Conservation (phyloP, 441 rosid genomes). For the Gossypium laxum region DNA sequence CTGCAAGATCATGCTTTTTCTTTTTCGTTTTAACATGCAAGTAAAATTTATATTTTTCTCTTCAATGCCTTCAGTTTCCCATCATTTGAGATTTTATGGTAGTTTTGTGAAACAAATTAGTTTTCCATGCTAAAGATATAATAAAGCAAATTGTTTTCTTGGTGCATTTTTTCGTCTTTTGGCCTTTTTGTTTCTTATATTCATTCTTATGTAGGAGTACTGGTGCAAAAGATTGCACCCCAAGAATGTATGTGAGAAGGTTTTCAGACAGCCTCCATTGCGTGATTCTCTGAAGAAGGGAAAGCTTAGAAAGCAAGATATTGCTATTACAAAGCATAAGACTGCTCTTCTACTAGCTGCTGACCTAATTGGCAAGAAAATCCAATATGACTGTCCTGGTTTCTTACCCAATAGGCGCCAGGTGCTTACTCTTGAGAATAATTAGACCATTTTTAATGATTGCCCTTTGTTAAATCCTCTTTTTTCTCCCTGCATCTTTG, state of each 20-base stretch:
- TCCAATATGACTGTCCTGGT: conserved; percentile 33
- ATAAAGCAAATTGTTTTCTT: conserved; percentile 10
- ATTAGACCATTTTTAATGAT: not conserved
- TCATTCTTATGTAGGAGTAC: conserved; percentile 45
- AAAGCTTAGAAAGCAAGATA: conserved; percentile 83
- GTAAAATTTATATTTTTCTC: not conserved
- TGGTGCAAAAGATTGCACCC: conserved; percentile 99
- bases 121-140: not conserved
- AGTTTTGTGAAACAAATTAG: not conserved
- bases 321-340: conserved; percentile 69
- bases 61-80: not conserved
- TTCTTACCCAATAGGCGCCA: conserved; percentile 13
- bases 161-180: conserved; percentile 10
- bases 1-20: not conserved
- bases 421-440: not conserved
- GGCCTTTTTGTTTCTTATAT: conserved; percentile 4
- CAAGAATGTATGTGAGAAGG: conserved; percentile 88
- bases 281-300: conserved; percentile 81
- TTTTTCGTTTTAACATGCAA: not conserved
- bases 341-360: conserved; percentile 66
- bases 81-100: not conserved
- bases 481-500: not conserved
- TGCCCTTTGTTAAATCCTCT: not conserved
- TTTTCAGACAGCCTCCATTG: conserved; percentile 84
- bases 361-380: conserved; percentile 80